These are phyloP conservation scores for Pyrenochaeta sp. DNA, from an alignment of 2,329 filamentous ascomycete genomes.

Conservation along the genomic window DNA sequence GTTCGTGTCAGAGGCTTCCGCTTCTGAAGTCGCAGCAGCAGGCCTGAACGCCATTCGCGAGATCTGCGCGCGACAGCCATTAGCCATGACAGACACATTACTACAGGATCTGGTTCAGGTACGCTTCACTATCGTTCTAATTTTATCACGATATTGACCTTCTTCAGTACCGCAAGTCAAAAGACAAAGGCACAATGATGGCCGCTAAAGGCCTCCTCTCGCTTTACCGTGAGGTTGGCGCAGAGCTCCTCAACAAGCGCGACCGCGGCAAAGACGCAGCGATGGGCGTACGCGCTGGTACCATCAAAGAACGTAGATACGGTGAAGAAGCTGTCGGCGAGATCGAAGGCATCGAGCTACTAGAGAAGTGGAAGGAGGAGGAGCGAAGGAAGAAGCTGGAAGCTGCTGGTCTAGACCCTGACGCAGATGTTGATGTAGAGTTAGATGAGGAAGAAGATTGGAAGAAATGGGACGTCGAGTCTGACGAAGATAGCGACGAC, in stretches of 20 bases:
- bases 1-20: conserved; percentile 94
- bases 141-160: conserved; percentile 6
- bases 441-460: conserved; percentile 66
- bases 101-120: conserved; percentile 89
- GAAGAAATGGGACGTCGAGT: conserved; percentile 69
- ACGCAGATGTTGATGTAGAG: conserved; percentile 68
- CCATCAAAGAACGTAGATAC: conserved; percentile 79
- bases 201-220: conserved; percentile 91
- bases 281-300: conserved; percentile 79
- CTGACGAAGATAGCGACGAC: conserved; percentile 67
- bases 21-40: conserved; percentile 88
- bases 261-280: conserved; percentile 92
- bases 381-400: conserved; percentile 77
- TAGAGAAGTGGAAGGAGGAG: conserved; percentile 94
- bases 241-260: conserved; percentile 86
- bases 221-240: conserved; percentile 89
- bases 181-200: conserved; percentile 99
- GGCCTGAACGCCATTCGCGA: conserved; percentile 95
- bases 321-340: conserved; percentile 84
- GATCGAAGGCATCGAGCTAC: conserved; percentile 90
- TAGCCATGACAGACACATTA: conserved; percentile 97
- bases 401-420: conserved; percentile 71
- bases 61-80: conserved; percentile 87
- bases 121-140: neutral
- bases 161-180: conserved; percentile 81